Evolutionary conservation across 495 filamentous ascomycete species (phyloP).

Genomic region (Xylaria palmicola): DNA sequence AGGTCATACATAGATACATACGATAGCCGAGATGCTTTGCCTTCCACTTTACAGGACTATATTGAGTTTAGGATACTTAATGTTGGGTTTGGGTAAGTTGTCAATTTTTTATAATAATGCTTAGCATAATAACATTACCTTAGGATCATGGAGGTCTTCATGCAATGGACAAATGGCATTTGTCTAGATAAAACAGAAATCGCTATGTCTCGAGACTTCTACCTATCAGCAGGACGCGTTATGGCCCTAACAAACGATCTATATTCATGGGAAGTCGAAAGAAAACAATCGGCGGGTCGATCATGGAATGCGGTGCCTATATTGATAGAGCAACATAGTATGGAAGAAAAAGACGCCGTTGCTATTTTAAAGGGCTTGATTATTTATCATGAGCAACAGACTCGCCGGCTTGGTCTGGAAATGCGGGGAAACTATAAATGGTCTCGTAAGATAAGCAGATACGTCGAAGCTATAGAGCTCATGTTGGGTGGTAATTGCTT

Average conservation of each 20-base stretch:
- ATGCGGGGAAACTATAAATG: not conserved
- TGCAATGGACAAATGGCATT: not conserved
- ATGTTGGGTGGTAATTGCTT: not conserved
- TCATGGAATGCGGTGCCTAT: not conserved
- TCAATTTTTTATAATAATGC: not conserved
- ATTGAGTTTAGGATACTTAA: not conserved
- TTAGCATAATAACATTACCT: not conserved
- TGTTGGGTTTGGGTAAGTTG: not conserved
- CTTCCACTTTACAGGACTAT: not conserved
- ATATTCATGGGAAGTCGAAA: not conserved
- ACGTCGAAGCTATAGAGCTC: not conserved
- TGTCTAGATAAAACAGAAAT: not conserved
- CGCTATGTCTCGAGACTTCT: not conserved
- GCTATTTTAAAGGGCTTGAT: not conserved
- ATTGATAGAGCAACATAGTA: not conserved
- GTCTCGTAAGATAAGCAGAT: not conserved
- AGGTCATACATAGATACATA: not conserved
- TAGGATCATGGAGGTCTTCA: not conserved
- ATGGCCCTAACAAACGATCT: not conserved
- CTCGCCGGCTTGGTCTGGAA: not conserved
- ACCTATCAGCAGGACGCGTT: not conserved
- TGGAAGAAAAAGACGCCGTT: not conserved
- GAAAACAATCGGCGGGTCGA: not conserved
- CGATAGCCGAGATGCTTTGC: not conserved
- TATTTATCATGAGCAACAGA: not conserved